Percentiles rank a stretch among this genome's conserved stretches.
Conservation (phyloP, 1,284 basidiomycete genomes). For the Thecaphora thlaspeos region DNA sequence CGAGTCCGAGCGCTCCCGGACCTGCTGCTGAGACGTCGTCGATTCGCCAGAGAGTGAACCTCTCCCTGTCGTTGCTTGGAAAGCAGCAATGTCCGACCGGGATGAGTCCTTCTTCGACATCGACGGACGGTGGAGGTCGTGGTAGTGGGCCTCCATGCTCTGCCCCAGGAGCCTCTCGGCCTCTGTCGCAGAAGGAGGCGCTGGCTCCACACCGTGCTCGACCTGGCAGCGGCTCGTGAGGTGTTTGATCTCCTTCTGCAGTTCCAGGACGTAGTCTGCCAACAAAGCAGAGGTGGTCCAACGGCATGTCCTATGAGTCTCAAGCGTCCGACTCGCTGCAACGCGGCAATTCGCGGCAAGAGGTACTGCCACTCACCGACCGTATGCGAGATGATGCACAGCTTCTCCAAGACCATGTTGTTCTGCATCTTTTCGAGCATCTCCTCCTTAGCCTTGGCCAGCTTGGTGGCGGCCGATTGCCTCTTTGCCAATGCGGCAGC, state of each 20-base stretch:
- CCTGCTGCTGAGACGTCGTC: neutral
- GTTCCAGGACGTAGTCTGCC: slow-evolving; percentile 26
- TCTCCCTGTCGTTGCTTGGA: too few relatives aligned
- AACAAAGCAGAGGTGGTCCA: neutral
- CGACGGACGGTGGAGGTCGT: neutral
- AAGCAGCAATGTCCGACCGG: too few relatives aligned
- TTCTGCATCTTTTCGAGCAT: slow-evolving; percentile 26
- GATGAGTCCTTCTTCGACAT: too few relatives aligned
- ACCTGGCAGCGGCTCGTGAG: neutral
- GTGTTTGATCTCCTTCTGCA: slow-evolving; percentile 25
- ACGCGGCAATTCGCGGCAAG: neutral
- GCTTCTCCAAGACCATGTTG: slow-evolving; percentile 53
- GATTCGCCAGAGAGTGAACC: too few relatives aligned
- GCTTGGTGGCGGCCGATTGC: slow-evolving; percentile 6
- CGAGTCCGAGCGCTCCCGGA: neutral
- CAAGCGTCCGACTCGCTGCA: too few relatives aligned
- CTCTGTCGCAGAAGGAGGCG: neutral
- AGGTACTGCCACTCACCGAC: slow-evolving; percentile 12
- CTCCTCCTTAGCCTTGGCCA: slow-evolving; percentile 16
- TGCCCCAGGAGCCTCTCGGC: neutral
- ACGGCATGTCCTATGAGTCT: neutral
- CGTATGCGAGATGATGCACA: slow-evolving; percentile 54
- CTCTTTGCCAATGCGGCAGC: slow-evolving; percentile 6
- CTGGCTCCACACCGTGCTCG: neutral
- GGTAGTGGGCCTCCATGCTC: neutral